These are phyloP conservation scores for Sphaerosporella brunnea DNA, from an alignment of 495 filamentous ascomycete genomes.

Conservation along the genomic window DNA sequence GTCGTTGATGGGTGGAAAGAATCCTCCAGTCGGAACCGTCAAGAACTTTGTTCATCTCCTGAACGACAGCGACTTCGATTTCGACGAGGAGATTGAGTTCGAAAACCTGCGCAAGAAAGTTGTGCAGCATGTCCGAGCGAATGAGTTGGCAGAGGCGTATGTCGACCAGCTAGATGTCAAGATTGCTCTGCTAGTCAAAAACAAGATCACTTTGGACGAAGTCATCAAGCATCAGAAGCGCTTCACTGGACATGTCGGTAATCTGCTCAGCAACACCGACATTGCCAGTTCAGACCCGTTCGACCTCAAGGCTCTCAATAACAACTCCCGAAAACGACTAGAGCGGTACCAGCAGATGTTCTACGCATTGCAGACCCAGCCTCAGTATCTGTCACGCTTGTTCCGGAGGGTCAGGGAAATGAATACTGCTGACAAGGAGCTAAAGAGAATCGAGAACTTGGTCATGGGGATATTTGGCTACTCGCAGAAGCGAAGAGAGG, in stretches of 20 bases:
- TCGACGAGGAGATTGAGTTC: constrained; percentile 95
- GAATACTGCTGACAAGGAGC: constrained; percentile 76
- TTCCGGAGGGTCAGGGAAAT: constrained; percentile 72
- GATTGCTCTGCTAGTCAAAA: constrained; percentile 94
- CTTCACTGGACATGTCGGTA: constrained; percentile 81
- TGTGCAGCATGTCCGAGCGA: constrained; percentile 89
- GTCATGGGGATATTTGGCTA: constrained; percentile 97
- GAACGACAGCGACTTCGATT: constrained; percentile 96
- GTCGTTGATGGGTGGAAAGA: constrained; percentile 64
- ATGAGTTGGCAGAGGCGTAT: constrained; percentile 92
- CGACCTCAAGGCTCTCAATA: constrained; percentile 92
- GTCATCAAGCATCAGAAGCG: constrained; percentile 94
- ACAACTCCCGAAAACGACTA: constrained; percentile 80
- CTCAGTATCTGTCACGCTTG: constrained; percentile 76
- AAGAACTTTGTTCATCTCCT: constrained; percentile 96
- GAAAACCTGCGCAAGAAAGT: constrained; percentile 84
- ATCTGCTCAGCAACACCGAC: constrained; percentile 64
- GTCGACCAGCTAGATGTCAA: constrained; percentile 98
- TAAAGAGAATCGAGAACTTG: constrained; percentile 73
- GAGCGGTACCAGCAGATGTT: constrained; percentile 96
- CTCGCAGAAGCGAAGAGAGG: constrained; percentile 87
- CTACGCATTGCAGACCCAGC: constrained; percentile 92
- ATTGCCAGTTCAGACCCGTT: constrained; percentile 84
- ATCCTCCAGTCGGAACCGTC: constrained; percentile 86
- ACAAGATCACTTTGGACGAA: constrained; percentile 97